phyloP scores from a whole-genome alignment of 768 basidiomycete species.

The Boletales sp. region DNA sequence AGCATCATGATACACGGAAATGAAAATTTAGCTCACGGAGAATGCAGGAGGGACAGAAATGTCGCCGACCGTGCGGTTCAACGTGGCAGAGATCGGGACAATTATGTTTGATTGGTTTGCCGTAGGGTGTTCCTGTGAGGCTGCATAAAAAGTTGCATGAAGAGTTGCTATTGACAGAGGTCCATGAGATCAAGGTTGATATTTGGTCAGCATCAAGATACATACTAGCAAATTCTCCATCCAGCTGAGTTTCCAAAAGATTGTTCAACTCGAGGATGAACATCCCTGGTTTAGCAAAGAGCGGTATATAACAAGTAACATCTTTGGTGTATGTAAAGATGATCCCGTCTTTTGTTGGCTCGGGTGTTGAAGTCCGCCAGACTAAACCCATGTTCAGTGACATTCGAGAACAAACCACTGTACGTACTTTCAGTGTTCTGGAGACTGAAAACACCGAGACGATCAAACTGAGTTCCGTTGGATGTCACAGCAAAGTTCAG shows the following conservation, averaged over 20 bases:
- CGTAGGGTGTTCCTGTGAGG: constrained; percentile 52
- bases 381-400: constrained; percentile 36
- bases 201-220: constrained; percentile 1
- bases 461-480: constrained; percentile 75
- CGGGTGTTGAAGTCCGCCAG: constrained; percentile 79
- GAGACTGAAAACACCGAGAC: constrained; percentile 69
- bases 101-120: constrained; percentile 52
- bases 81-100: no score
- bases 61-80: no score
- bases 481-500: constrained; percentile 76
- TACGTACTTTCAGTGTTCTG: constrained; percentile 71
- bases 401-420: not conserved
- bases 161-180: constrained; percentile 48
- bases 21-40: not conserved
- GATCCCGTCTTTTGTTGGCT: constrained; percentile 66
- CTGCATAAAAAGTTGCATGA: constrained; percentile 67
- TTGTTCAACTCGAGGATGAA: constrained; percentile 78
- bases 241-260: constrained; percentile 50
- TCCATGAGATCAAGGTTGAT: not conserved
- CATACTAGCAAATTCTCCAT: constrained; percentile 69
- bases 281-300: constrained; percentile 63
- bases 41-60: constrained; percentile 51
- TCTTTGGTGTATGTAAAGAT: constrained; percentile 80
- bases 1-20: no score
- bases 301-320: constrained; percentile 65